These are phyloP conservation scores for Dentipellis sp. DNA, from an alignment of 768 basidiomycete genomes.

Conservation along the genomic window DNA sequence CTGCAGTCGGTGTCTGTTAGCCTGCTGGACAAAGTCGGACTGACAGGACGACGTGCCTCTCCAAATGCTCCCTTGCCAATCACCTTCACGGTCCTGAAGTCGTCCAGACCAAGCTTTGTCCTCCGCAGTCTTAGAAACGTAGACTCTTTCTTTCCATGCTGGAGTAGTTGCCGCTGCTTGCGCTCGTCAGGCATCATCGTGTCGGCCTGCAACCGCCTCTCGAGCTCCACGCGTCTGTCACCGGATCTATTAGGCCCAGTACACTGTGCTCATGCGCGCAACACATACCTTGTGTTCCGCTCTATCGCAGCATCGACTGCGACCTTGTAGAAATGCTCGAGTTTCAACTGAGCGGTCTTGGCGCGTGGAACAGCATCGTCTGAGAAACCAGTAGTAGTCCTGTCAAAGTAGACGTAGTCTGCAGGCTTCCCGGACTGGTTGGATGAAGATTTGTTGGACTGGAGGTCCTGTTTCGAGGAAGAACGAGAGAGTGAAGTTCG, in stretches of 20 bases:
- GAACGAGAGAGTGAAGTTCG: conserved; percentile 11
- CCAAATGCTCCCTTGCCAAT: conserved; percentile 99
- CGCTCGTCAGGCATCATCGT: conserved; percentile 69
- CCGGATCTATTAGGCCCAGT: background rate
- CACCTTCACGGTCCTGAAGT: conserved; percentile 96
- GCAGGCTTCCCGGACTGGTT: conserved; percentile 27
- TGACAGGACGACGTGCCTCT: conserved; percentile 49
- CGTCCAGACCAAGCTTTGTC: conserved; percentile 83
- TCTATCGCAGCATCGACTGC: conserved; percentile 94
- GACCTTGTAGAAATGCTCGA: conserved; percentile 96
- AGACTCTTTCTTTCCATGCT: conserved; percentile 82
- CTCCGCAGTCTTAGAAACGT: conserved; percentile 81
- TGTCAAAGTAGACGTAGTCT: conserved; percentile 94
- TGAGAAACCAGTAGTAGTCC: conserved; percentile 67
- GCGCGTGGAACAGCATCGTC: conserved; percentile 76
- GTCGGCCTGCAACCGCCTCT: conserved; percentile 68
- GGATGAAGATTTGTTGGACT: conserved; percentile 10
- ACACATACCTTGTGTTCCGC: conserved; percentile 71
- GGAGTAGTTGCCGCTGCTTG: conserved; percentile 74
- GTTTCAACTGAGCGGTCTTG: conserved; percentile 87
- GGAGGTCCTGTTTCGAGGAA: conserved; percentile 14
- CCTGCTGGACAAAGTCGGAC: background rate
- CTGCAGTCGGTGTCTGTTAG: conserved; percentile 22
- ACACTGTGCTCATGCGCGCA: background rate
- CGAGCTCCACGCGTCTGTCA: conserved; percentile 76